Evolutionary conservation across 768 basidiomycete species (phyloP), one percentile per base, ranked within the genome.

Genomic region (Pleurotus sapidus): DNA sequence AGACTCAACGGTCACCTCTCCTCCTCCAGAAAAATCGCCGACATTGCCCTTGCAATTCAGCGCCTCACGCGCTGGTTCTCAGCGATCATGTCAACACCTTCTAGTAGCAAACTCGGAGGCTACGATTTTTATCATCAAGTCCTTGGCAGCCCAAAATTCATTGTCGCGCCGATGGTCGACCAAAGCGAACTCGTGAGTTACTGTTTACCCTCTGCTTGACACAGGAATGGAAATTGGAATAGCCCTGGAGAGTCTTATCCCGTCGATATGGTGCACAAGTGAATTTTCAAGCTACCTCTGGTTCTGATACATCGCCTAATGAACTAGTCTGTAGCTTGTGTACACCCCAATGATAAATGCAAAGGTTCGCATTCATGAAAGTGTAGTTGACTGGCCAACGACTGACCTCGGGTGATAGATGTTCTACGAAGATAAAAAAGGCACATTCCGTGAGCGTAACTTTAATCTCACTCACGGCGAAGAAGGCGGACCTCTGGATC

Each of bases 331-430:
- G 18, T 65, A 95, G 84, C 80, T 98, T 18, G 81, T 84, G n/a
- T 98, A 97, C 67, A 95, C 95, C 0, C 97, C 97, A 15, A 99
- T 99, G 97, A 97, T 99, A 65, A 93, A 96, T 60, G 93, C 95
- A 59, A 94, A 91, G 75, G 88, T 89, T 48, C 24, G 12, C 37
- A 18, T 15, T 43, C 54, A 25, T 11, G 9, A 8, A 34, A 34
- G 30, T 34, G 27, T 34, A 34, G 30, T 4, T 9, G 30, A 34
- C 30, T 34, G 30, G 11, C 9, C 30, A 11, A 11, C 8, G 30
- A 34, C 30, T 34, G 30, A 34, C 9, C 30, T 34, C 8, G 30
- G 30, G 11, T 34, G 30, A 15, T 49, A 90, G 88, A 85, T 91
- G 74, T 94, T 87, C 61, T 74, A 75, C 1, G 79, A 84, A 59